phyloP scores from a whole-genome alignment of 768 basidiomycete genomes.

The Boletus coccyginus region DNA sequence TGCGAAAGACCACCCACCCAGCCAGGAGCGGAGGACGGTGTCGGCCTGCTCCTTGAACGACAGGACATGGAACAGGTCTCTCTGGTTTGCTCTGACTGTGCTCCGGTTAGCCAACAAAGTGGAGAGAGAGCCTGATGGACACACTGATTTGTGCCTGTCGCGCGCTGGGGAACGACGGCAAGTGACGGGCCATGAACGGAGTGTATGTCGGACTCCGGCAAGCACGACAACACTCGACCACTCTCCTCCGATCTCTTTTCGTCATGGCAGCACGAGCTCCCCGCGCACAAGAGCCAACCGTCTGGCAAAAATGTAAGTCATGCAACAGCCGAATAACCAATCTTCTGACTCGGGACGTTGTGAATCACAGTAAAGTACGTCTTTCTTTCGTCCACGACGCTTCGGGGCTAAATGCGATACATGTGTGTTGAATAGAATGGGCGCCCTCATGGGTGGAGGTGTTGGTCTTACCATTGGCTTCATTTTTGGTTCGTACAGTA shows the following conservation, averaged over 20 bases:
- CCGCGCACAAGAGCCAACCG: conserved; percentile 51
- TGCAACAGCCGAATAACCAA: background rate
- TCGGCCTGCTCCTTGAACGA: conserved; percentile 75
- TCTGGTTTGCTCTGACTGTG: conserved; percentile 79
- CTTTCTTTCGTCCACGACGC: background rate
- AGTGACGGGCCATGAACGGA: conserved; percentile 18
- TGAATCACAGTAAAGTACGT: conserved; percentile 56
- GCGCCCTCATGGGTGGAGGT: conserved; percentile 87
- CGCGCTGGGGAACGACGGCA: conserved; percentile 63
- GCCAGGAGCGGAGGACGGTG: conserved; percentile 68
- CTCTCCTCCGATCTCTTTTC: background rate
- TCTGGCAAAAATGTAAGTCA: conserved; percentile 73
- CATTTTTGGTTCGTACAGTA: conserved; percentile 92
- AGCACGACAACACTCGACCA: background rate
- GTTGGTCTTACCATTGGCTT: conserved; percentile 97
- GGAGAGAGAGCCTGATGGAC: conserved; percentile 27
- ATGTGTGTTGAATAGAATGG: conserved; percentile 60
- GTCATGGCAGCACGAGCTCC: conserved; percentile 35
- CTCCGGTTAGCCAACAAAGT: conserved; percentile 9
- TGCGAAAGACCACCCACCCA: conserved; percentile 48
- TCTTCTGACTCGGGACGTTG: conserved; percentile 12
- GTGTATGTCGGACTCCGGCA: conserved; percentile 2
- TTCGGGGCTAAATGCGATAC: conserved; percentile 2
- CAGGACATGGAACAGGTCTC: conserved; percentile 76
- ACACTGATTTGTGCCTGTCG: conserved; percentile 86